phyloP scores from a whole-genome alignment of 345 rosid species.

The Melaleuca quinquenervia region DNA sequence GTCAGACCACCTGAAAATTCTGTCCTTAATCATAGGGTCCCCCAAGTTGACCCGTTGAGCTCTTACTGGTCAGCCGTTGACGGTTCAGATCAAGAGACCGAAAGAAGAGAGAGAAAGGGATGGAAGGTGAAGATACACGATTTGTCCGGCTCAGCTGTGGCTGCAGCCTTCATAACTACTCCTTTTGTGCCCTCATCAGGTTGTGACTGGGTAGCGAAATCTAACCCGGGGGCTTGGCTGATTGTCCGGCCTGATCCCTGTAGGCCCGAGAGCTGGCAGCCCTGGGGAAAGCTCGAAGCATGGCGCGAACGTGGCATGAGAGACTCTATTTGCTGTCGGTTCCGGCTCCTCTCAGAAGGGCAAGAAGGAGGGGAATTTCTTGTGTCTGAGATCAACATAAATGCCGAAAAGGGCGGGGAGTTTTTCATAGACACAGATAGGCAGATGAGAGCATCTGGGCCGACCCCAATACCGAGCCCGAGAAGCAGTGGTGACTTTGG shows the following conservation, averaged over 20 bases:
- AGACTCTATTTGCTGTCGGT: conserved; percentile 79
- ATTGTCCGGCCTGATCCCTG: conserved; percentile 76
- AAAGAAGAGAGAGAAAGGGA: conserved; percentile 87
- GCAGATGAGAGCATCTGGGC: conserved; percentile 40
- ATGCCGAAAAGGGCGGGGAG: conserved; percentile 88
- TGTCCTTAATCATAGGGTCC: conserved; percentile 32
- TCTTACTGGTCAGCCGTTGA: conserved; percentile 50
- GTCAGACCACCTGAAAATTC: neutral
- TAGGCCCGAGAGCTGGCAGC: conserved; percentile 88
- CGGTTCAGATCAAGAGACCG: conserved; percentile 41
- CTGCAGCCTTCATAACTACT: conserved; percentile 95
- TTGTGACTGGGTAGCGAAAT: conserved; percentile 96
- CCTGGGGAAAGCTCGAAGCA: conserved; percentile 95
- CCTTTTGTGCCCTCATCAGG: conserved; percentile 95
- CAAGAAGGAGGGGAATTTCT: conserved; percentile 72
- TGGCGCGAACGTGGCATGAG: conserved; percentile 96
- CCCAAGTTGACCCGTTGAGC: conserved; percentile 63
- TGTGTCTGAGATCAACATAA: conserved; percentile 73
- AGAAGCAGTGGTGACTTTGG: conserved; percentile 91
- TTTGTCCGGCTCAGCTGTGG: conserved; percentile 94
- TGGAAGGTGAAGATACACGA: conserved; percentile 99
- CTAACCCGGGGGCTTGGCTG: conserved; percentile 96
- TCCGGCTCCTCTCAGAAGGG: conserved; percentile 68
- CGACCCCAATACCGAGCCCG: conserved; percentile 80
- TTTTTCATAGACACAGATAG: conserved; percentile 77